Evolutionary conservation across 2,329 filamentous ascomycete genomes (phyloP).

Genomic region (Cyphellophora attinorum): DNA sequence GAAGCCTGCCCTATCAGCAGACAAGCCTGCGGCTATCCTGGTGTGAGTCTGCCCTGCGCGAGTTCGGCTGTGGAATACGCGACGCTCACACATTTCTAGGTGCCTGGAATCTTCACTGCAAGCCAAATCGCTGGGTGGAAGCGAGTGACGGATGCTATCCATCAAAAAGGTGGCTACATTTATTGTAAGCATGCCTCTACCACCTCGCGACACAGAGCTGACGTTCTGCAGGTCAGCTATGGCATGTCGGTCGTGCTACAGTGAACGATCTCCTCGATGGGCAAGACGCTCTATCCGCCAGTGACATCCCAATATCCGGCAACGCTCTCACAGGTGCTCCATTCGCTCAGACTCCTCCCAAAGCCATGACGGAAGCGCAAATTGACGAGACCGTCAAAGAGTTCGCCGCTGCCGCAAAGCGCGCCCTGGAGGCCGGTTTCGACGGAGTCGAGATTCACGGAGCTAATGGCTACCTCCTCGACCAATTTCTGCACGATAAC

Average conservation of each 20-base stretch:
- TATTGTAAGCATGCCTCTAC: constrained; percentile 24
- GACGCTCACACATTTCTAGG: too few species aligned
- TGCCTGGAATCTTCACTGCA: constrained; percentile 10
- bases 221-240: too few species aligned
- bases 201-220: too few species aligned
- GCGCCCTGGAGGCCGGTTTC: constrained; percentile 47
- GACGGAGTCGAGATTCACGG: constrained; percentile 43
- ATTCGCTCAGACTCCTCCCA: constrained; percentile 22
- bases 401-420: constrained; percentile 32
- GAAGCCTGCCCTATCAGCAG: constrained; percentile 25
- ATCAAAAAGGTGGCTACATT: constrained; percentile 41
- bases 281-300: constrained; percentile 18
- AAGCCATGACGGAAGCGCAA: constrained; percentile 27
- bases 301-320: constrained; percentile 27
- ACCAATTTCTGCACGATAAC: constrained; percentile 43
- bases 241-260: constrained; percentile 28
- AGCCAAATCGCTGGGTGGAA: constrained; percentile 42
- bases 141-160: constrained; percentile 40
- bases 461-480: constrained; percentile 42
- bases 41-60: too few species aligned
- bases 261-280: constrained; percentile 29
- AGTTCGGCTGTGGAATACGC: too few species aligned
- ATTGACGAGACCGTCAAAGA: constrained; percentile 29
- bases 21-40: background rate
- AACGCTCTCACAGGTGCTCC: constrained; percentile 27